Conservation (phyloP, 2,329 filamentous ascomycete genomes). For the Penicillium paneum region DNA sequence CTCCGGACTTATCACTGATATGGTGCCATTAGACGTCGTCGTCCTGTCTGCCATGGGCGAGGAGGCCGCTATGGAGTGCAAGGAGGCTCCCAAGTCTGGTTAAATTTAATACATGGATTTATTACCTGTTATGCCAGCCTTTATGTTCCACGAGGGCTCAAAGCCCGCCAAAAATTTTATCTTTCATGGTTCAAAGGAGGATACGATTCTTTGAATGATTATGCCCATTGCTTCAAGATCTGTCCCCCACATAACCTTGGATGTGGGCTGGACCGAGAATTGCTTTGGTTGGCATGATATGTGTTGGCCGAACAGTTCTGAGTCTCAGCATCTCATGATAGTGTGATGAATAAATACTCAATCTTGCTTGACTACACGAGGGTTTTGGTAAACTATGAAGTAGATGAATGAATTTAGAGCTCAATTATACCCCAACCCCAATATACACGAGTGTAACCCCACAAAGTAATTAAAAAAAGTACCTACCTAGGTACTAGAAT, state of each 20-base stretch:
- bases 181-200: constrained; percentile 29
- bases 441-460: not conserved
- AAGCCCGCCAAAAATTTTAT: constrained; percentile 22
- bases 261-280: constrained; percentile 35
- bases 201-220: constrained; percentile 28
- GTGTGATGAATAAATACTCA: constrained; percentile 35
- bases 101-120: constrained; percentile 24
- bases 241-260: constrained; percentile 31
- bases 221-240: constrained; percentile 23
- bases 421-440: not conserved
- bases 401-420: not conserved
- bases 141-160: constrained; percentile 29
- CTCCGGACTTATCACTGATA: not conserved
- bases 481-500: not conserved
- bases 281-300: constrained; percentile 37
- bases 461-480: not conserved
- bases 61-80: constrained; percentile 86
- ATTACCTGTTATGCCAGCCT: constrained; percentile 30
- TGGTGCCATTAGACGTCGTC: constrained; percentile 65
- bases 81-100: constrained; percentile 67
- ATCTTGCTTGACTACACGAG: constrained; percentile 7
- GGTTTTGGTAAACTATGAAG: not conserved
- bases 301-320: constrained; percentile 34
- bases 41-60: constrained; percentile 96
- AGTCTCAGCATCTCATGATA: constrained; percentile 38